These are phyloP conservation scores for Ophiocordyceps australis DNA, from an alignment of 2,329 filamentous ascomycete species.

Conservation along the genomic window DNA sequence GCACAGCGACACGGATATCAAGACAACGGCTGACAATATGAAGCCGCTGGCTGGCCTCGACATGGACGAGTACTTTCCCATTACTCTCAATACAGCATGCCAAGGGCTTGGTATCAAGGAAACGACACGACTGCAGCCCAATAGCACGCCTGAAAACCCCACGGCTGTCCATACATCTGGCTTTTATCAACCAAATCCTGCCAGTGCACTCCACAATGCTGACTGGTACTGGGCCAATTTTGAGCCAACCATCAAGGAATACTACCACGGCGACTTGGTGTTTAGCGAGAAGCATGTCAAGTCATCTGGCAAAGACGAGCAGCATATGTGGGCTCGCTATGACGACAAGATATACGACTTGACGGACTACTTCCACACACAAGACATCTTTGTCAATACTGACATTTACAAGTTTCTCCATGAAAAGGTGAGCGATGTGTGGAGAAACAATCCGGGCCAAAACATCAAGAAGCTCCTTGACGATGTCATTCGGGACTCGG, in stretches of 20 bases:
- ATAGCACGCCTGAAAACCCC: conserved; percentile 39
- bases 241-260: conserved; percentile 63
- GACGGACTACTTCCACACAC: conserved; percentile 77
- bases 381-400: conserved; percentile 35
- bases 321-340: conserved; percentile 66
- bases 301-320: conserved; percentile 44
- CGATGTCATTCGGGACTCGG: conserved; percentile 25
- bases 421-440: conserved; percentile 41
- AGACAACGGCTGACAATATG: conserved; percentile 50
- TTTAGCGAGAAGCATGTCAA: conserved; percentile 41
- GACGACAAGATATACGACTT: conserved; percentile 69
- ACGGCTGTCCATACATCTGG: conserved; percentile 57
- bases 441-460: conserved; percentile 58
- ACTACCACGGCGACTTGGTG: conserved; percentile 76
- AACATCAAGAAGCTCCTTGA: conserved; percentile 58
- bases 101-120: conserved; percentile 47
- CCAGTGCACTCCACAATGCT: conserved; percentile 37
- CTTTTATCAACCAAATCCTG: conserved; percentile 30
- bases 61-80: conserved; percentile 70
- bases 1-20: conserved; percentile 56
- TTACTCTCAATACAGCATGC: conserved; percentile 61
- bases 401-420: conserved; percentile 56
- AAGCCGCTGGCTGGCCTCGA: conserved; percentile 57
- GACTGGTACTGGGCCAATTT: conserved; percentile 69
- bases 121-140: conserved; percentile 38